These are phyloP conservation scores for Penicillium macrosclerotiorum DNA, from an alignment of 495 filamentous ascomycete genomes.

Conservation along the genomic window DNA sequence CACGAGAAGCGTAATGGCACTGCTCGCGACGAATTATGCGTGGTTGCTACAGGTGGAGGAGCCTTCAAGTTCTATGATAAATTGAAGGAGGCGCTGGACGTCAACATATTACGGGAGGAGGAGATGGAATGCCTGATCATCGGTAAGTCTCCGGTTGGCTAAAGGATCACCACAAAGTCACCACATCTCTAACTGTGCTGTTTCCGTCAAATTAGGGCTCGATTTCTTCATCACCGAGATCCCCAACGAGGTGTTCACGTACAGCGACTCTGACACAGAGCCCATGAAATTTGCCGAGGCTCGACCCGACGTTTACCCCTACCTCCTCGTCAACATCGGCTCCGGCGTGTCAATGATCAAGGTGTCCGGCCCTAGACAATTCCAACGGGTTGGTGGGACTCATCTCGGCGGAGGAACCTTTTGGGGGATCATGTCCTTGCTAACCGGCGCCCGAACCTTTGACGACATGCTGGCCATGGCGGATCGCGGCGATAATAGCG, in stretches of 20 bases:
- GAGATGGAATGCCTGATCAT: constrained; percentile 99
- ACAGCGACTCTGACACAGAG: constrained; percentile 78
- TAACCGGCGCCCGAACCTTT: constrained; percentile 87
- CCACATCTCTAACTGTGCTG: constrained; percentile 6
- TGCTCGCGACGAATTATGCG: constrained; percentile 63
- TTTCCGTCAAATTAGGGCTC: constrained; percentile 55
- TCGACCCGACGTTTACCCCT: constrained; percentile 80
- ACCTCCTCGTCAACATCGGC: constrained; percentile 98
- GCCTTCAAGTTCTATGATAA: constrained; percentile 94
- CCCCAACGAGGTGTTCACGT: constrained; percentile 93
- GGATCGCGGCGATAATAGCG: constrained; percentile 86
- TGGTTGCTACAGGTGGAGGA: constrained; percentile 94
- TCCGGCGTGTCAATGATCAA: constrained; percentile 99
- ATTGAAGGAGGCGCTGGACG: constrained; percentile 73
- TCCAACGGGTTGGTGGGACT: constrained; percentile 88
- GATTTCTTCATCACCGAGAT: constrained; percentile 99
- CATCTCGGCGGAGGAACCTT: constrained; percentile 93
- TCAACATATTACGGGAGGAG: constrained; percentile 88
- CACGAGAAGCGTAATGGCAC: constrained; percentile 71
- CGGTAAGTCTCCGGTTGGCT: constrained; percentile 44
- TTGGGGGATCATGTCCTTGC: constrained; percentile 87
- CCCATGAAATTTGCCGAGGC: constrained; percentile 82
- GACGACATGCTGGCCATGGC: constrained; percentile 96
- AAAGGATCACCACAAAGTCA: neutral
- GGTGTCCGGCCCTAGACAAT: constrained; percentile 82